These are phyloP conservation scores for Colletotrichum melonis DNA, from an alignment of 2,329 filamentous ascomycete species.

Conservation along the genomic window DNA sequence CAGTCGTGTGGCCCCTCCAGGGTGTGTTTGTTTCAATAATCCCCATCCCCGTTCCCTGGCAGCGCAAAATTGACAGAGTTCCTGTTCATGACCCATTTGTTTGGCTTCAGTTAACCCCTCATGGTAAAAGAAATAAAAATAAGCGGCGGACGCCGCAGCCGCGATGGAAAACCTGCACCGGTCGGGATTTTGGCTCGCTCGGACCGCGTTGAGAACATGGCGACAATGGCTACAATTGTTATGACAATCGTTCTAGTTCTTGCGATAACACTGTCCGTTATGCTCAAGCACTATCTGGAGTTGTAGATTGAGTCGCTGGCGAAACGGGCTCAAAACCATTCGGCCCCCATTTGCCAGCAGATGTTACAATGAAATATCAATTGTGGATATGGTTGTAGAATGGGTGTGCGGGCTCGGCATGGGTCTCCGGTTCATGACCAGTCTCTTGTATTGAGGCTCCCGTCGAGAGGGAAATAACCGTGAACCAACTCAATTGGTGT, in stretches of 20 bases:
- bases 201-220: slow-evolving; percentile 21
- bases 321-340: not conserved
- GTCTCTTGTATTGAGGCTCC: slow-evolving; percentile 3
- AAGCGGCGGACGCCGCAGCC: slow-evolving; percentile 31
- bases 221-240: not conserved
- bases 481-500: slow-evolving; percentile 1
- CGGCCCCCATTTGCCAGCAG: not conserved
- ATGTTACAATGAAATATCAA: not conserved
- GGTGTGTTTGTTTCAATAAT: slow-evolving; percentile 23
- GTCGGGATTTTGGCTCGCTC: slow-evolving; percentile 16
- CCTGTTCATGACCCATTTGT: slow-evolving; percentile 7
- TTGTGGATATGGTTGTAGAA: slow-evolving; percentile 26
- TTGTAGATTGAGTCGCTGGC: not conserved
- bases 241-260: not conserved
- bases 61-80: slow-evolving; percentile 9
- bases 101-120: slow-evolving; percentile 32
- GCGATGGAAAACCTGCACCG: slow-evolving; percentile 13
- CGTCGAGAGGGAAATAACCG: not conserved
- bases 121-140: not conserved
- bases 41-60: slow-evolving; percentile 20
- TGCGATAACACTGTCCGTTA: not conserved
- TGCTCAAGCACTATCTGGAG: not conserved
- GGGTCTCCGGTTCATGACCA: slow-evolving; percentile 13
- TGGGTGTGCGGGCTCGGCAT: slow-evolving; percentile 24
- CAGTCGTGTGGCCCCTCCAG: slow-evolving; percentile 19